phyloP scores from a whole-genome alignment of 1,284 basidiomycete species.

The Pisolithus thermaeus region DNA sequence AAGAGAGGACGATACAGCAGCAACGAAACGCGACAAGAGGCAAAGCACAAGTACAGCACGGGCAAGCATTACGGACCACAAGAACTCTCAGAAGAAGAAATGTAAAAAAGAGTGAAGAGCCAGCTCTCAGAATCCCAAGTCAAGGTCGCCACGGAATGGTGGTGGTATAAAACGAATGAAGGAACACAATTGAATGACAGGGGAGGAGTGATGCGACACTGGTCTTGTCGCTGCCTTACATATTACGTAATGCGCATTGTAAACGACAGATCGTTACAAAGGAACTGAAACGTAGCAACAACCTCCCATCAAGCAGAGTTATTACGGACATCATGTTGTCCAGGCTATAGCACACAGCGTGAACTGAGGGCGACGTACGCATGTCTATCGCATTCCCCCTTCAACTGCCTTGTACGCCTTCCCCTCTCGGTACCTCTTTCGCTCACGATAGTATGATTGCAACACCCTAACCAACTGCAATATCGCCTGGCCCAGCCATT shows the following conservation, averaged over 20 bases:
- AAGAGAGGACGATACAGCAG: conserved; percentile 17
- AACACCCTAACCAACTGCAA: conserved; percentile 49
- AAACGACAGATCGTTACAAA: too few relatives aligned
- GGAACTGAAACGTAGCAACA: too few relatives aligned
- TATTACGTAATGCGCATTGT: too few relatives aligned
- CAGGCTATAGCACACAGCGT: not conserved
- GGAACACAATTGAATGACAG: not conserved
- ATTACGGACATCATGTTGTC: not conserved
- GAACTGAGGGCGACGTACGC: not conserved
- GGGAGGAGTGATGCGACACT: too few relatives aligned
- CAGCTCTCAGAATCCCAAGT: conserved; percentile 22
- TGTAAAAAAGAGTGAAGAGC: conserved; percentile 19
- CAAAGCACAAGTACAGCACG: conserved; percentile 13
- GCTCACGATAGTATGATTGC: conserved; percentile 37
- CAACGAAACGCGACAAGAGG: conserved; percentile 17
- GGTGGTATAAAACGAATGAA: not conserved
- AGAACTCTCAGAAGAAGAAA: not conserved
- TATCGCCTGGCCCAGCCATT: conserved; percentile 64
- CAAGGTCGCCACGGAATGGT: not conserved
- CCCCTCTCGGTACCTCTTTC: conserved; percentile 49
- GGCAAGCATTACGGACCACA: conserved; percentile 15
- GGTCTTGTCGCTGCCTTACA: too few relatives aligned
- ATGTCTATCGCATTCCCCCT: conserved; percentile 46
- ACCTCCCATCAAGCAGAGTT: too few relatives aligned
- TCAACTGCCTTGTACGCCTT: conserved; percentile 73